Evolutionary conservation across 139 green algal genomes (phyloP).

Genomic region (Volvox reticuliferus): DNA sequence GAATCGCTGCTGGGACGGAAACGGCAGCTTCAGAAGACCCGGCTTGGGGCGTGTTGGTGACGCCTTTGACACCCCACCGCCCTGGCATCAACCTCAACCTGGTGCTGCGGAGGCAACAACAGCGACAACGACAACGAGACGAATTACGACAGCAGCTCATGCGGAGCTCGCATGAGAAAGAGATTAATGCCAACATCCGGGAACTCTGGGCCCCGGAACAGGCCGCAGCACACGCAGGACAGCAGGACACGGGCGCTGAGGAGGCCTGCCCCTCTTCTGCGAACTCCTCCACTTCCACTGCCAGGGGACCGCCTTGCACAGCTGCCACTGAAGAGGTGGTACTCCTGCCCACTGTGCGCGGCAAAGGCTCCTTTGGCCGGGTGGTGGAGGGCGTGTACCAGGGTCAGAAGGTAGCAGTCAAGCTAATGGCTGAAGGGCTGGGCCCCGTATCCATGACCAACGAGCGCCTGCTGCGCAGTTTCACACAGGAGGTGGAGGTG

Average conservation of each 20-base stretch:
- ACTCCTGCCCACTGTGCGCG: not conserved
- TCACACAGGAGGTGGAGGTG: slow-evolving; percentile 13
- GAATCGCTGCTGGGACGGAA: not conserved
- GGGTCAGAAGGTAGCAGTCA: slow-evolving; percentile 1
- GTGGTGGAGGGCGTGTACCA: slow-evolving; percentile 21
- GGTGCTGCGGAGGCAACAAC: not conserved
- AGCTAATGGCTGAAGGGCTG: not conserved
- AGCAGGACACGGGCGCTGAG: not conserved
- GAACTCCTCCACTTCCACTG: not conserved
- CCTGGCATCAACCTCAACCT: not conserved
- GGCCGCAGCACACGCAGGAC: not conserved
- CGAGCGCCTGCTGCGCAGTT: not conserved
- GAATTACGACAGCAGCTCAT: not conserved
- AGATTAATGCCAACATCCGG: no score
- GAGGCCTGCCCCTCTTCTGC: not conserved
- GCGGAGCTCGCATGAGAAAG: no score
- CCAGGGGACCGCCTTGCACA: not conserved
- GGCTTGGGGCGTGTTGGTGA: not conserved
- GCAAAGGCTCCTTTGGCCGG: not conserved
- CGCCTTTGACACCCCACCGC: not conserved
- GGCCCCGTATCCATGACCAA: not conserved
- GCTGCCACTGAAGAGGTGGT: not conserved
- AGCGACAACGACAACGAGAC: not conserved
- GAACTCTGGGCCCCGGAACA: not conserved
- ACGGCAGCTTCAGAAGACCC: not conserved